These are phyloP conservation scores for Fusarium sororula DNA, from an alignment of 2,329 filamentous ascomycete genomes.

Conservation along the genomic window DNA sequence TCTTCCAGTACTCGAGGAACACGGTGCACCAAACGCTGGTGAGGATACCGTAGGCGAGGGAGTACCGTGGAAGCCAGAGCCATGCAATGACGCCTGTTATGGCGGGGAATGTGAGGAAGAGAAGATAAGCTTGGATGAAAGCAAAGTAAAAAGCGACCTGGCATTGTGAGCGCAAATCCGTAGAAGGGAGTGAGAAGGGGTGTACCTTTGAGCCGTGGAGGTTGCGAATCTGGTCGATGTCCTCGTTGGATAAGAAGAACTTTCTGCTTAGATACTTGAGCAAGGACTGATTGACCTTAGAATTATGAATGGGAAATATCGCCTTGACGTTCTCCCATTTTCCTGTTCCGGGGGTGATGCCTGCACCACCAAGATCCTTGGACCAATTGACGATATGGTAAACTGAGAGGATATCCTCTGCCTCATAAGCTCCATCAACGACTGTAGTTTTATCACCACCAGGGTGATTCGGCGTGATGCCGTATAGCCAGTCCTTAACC, in stretches of 20 bases:
- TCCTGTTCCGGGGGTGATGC: slow-evolving; percentile 65
- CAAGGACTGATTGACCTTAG: slow-evolving; percentile 63
- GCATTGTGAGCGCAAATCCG: accelerated
- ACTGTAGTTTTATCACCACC: slow-evolving; percentile 61
- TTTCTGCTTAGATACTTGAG: slow-evolving; percentile 65
- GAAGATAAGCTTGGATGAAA: slow-evolving; percentile 81
- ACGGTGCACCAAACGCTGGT: slow-evolving; percentile 76
- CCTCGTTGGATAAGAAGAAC: slow-evolving; percentile 58
- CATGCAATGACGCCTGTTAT: slow-evolving; percentile 74
- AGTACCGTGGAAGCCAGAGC: slow-evolving; percentile 75
- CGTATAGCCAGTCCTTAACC: slow-evolving; percentile 79
- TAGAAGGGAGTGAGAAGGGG: too few species aligned
- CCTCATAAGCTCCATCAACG: slow-evolving; percentile 62
- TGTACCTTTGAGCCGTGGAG: slow-evolving; percentile 67
- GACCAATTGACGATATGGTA: slow-evolving; percentile 72
- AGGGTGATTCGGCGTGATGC: slow-evolving; percentile 72
- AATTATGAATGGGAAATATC: slow-evolving; percentile 71
- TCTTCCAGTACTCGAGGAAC: slow-evolving; percentile 84
- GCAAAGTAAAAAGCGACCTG: slow-evolving; percentile 82
- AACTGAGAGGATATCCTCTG: slow-evolving; percentile 75
- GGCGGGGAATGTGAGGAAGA: slow-evolving; percentile 76
- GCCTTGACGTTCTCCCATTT: slow-evolving; percentile 69
- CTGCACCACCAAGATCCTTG: slow-evolving; percentile 67
- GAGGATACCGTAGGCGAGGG: slow-evolving; percentile 71
- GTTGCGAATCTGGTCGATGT: slow-evolving; percentile 68